Percentiles rank a stretch among this genome's conserved stretches.
These are phyloP conservation scores for Pouteria campechiana DNA, from an alignment of 179 eudicot species.

Conservation along the genomic window DNA sequence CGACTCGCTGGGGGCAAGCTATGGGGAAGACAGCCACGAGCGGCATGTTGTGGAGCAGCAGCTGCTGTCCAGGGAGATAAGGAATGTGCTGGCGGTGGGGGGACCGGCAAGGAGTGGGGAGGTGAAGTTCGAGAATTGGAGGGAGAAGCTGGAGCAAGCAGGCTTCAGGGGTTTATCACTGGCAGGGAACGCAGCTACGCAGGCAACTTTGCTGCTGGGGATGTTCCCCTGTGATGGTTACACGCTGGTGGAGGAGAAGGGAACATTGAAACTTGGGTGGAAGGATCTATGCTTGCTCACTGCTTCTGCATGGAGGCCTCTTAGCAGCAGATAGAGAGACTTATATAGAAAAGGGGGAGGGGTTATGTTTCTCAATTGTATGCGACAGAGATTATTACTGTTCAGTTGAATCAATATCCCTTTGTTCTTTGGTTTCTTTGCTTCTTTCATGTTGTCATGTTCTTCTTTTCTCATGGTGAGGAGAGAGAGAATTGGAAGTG, in stretches of 20 bases:
- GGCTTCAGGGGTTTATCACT: slow-evolving; percentile 75
- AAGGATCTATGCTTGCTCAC: slow-evolving; percentile 87
- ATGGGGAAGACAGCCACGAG: slow-evolving; percentile 86
- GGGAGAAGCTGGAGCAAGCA: slow-evolving; percentile 70
- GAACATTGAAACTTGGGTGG: slow-evolving; percentile 92
- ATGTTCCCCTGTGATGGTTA: slow-evolving; percentile 96
- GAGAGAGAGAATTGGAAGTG: no score
- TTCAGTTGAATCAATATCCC: no score
- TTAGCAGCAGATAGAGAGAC: no score
- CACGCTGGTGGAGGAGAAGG: slow-evolving; percentile 85
- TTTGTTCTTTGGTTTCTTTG: no score
- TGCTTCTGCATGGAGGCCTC: slow-evolving; percentile 97
- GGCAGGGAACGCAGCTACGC: slow-evolving; percentile 88
- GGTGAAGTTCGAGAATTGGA: slow-evolving; percentile 74
- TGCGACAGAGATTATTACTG: no score
- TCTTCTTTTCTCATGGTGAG: no score
- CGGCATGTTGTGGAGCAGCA: slow-evolving; percentile 93
- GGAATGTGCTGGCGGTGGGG: slow-evolving; percentile 68
- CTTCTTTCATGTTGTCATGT: no score
- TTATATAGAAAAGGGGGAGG: no score
- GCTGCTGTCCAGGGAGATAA: slow-evolving; percentile 70
- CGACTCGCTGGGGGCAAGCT: slow-evolving; percentile 89
- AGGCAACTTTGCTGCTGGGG: slow-evolving; percentile 81
- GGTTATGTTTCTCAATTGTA: no score
- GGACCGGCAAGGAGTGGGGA: slow-evolving; percentile 73